These are phyloP conservation scores for Corylus heterophylla DNA, from an alignment of 306 rosid species.

Conservation along the genomic window DNA sequence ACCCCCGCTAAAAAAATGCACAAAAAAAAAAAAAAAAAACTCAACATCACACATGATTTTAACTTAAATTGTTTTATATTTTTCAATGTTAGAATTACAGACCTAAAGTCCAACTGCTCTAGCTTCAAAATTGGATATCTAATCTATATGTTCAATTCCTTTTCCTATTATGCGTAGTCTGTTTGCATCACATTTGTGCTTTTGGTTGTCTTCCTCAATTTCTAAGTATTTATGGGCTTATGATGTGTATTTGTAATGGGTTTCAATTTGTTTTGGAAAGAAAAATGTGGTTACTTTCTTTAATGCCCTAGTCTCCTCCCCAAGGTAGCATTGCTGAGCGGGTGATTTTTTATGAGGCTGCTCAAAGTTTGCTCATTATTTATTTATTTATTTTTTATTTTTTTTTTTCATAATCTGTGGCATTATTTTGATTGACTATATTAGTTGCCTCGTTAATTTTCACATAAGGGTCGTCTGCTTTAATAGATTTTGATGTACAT, in stretches of 20 bases:
- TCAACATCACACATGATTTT: not conserved
- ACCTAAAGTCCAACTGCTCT: not conserved
- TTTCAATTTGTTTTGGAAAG: not conserved
- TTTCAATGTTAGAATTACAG: not conserved
- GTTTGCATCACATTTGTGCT: not conserved
- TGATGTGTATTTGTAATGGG: not conserved
- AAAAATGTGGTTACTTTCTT: not conserved
- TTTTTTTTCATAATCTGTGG: conserved; percentile 15
- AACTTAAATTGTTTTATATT: not conserved
- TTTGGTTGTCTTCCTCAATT: not conserved
- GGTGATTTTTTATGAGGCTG: conserved; percentile 1
- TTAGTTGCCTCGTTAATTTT: conserved; percentile 19
- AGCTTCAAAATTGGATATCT: not conserved
- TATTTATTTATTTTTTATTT: not conserved
- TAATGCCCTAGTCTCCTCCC: not conserved
- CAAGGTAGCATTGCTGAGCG: no score
- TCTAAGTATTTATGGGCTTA: not conserved
- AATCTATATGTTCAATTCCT: not conserved
- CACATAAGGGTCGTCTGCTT: conserved; percentile 7
- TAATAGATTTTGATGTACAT: conserved; percentile 22
- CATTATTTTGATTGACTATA: conserved; percentile 8
- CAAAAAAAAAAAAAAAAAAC: not conserved
- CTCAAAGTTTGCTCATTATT: not conserved
- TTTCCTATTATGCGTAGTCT: not conserved
- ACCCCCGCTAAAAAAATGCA: no score